Conservation (phyloP, 2,329 filamentous ascomycete species). For the Juglanconis sp. region DNA sequence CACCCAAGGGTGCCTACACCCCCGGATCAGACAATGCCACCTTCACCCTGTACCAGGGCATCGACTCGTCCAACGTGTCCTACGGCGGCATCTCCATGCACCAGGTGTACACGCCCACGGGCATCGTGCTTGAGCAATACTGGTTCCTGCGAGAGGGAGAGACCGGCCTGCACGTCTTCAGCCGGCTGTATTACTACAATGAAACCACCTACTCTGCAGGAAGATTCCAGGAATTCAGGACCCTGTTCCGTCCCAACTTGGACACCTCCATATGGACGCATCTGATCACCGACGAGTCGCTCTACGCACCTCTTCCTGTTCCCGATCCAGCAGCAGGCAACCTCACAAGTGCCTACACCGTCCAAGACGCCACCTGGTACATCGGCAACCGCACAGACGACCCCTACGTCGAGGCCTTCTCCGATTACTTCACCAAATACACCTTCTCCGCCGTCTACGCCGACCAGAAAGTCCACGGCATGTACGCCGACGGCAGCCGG, state of each 20-base stretch:
- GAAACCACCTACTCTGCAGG: constrained; percentile 52
- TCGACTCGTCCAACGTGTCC: constrained; percentile 44
- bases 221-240: constrained; percentile 59
- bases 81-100: constrained; percentile 60
- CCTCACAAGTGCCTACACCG: constrained; percentile 39
- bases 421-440: constrained; percentile 66
- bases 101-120: constrained; percentile 55
- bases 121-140: constrained; percentile 60
- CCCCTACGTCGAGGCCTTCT: constrained; percentile 52
- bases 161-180: constrained; percentile 61
- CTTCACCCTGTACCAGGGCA: constrained; percentile 50
- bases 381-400: constrained; percentile 52
- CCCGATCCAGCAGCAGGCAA: constrained; percentile 34
- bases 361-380: constrained; percentile 65
- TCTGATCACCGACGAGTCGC: constrained; percentile 53
- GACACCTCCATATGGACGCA: constrained; percentile 61
- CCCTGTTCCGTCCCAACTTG: constrained; percentile 58
- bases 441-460: constrained; percentile 59
- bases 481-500: constrained; percentile 36
- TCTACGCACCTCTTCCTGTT: constrained; percentile 50
- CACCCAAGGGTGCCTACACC: constrained; percentile 56
- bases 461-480: constrained; percentile 55
- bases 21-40: constrained; percentile 46
- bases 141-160: constrained; percentile 63
- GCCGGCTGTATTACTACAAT: constrained; percentile 58